Base-by-base conservation (phyloP, 768 basidiomycete genomes). In the Psilocybe cyanescens region DNA sequence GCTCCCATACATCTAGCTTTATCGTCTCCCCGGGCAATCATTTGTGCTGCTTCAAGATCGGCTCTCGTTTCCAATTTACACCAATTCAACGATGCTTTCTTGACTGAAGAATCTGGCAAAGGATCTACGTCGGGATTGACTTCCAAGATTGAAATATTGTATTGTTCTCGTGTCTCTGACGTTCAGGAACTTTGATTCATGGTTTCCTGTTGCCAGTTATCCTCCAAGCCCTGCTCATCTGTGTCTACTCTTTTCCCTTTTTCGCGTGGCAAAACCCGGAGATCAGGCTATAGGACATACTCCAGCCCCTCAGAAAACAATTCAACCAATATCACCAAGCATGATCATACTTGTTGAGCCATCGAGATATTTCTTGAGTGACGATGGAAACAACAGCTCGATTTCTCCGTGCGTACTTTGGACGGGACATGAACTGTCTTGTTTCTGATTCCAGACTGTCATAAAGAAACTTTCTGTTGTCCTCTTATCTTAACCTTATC, bases 1-100 rank as follows among this genome's bases (percentile, higher is more conserved):
- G 87, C 90, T 4, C 90, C 90, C 3, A 75, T 94, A 51, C 86
- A 90, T 63, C 77, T 92, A 37, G 80, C 83, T 41, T 71, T 90
- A 30, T 89, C 90, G 0, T 75, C 79, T 62, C 66, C 63, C 16
- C 71, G 73, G 48, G 73, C 78, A 0, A 57, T 92, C 17, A 68
- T 91, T 54, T 66, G 91, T 30, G 76, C 86, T 17, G 82, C 88
- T 0, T 85, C 83, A 8, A 83, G 82, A 49, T 61, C 75, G n/a
- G 64, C 68, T 12, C 74, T 89, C 59, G 68, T 75, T 9, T 58
- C 72, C 0, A 73, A 78, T 19, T 75, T 92, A 24, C 70, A 70
- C 53, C 72, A 75, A 4, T 78, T 82, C 67, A 80, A 82, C 58
- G 90, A 91, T 67, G 75, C 78, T 60, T 85, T 85, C 86, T 68